phyloP scores from a whole-genome alignment of 2,329 filamentous ascomycete species.

The Setomelanomma holmii region DNA sequence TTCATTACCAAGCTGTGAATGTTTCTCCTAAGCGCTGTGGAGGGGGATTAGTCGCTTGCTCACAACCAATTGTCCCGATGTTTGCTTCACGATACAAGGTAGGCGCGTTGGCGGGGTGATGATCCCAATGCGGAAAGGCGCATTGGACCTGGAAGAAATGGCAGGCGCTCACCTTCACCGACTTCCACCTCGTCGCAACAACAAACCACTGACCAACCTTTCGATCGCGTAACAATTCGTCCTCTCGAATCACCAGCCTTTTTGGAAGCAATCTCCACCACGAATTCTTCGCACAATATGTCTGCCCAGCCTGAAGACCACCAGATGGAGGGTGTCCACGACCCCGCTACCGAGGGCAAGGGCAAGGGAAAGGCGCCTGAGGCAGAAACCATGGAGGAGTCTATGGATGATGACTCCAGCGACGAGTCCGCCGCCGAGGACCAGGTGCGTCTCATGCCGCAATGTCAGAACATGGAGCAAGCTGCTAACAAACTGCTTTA shows the following conservation, averaged over 20 bases:
- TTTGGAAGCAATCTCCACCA: constrained; percentile 5
- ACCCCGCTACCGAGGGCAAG: constrained; percentile 66
- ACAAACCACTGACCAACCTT: constrained; percentile 22
- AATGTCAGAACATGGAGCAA: constrained; percentile 24
- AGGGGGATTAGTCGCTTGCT: no score
- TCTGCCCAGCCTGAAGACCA: constrained; percentile 44
- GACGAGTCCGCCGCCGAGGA: constrained; percentile 71
- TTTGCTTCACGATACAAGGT: constrained; percentile 21
- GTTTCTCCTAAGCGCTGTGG: no score
- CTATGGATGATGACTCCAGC: constrained; percentile 71
- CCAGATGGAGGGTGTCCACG: constrained; percentile 48
- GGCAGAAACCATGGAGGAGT: constrained; percentile 72
- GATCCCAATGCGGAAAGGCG: constrained; percentile 3
- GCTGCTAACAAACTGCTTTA: constrained; percentile 34
- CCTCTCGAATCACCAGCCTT: constrained; percentile 2
- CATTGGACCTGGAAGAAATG: constrained; percentile 16
- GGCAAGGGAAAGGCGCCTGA: constrained; percentile 85
- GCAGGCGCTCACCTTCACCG: constrained; percentile 27
- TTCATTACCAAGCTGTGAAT: no score
- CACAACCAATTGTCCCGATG: constrained; percentile 11
- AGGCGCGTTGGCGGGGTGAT: constrained; percentile 24
- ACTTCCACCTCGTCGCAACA: constrained; percentile 29
- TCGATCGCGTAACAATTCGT: constrained; percentile 16
- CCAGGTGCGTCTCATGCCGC: constrained; percentile 65
- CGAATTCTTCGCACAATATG: constrained; percentile 28